Evolutionary conservation across 805 yeast species (phyloP).

Genomic region (Starmera pachycereana): DNA sequence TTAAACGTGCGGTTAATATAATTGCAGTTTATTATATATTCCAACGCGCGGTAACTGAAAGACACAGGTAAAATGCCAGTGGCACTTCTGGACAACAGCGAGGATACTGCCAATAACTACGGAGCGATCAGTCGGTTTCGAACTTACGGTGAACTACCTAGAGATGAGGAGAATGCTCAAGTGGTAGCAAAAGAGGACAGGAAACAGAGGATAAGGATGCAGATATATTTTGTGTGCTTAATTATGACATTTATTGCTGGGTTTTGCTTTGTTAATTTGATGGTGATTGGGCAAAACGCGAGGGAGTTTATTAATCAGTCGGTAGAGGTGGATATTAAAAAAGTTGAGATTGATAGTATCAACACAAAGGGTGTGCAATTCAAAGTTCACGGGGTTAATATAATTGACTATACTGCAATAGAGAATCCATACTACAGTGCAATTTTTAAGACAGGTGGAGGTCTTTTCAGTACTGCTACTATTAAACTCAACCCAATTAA

Average conservation of each 20-base stretch:
- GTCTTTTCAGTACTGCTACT: constrained; percentile 17
- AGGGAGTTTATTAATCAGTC: constrained; percentile 24
- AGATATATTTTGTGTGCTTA: neutral
- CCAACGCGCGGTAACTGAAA: no score
- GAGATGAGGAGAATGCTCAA: neutral
- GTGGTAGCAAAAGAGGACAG: no score
- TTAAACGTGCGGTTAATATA: no score
- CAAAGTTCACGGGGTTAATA: constrained; percentile 20
- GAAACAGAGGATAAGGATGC: neutral
- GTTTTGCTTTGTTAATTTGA: constrained; percentile 1
- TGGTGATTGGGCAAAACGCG: constrained; percentile 11
- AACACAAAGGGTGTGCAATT: constrained; percentile 23
- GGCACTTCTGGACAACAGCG: no score
- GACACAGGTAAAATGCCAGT: no score
- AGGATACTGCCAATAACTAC: no score
- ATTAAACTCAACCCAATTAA: constrained; percentile 22
- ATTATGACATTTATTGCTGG: neutral
- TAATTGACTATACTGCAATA: constrained; percentile 22
- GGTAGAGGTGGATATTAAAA: constrained; percentile 20
- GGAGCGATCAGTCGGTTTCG: no score
- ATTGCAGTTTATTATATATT: no score
- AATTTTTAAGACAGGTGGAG: constrained; percentile 25
- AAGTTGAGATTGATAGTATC: constrained; percentile 21
- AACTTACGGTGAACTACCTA: no score
- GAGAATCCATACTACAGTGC: constrained; percentile 15